A percentile compares a stretch with the other conserved stretches of the same genome.
Conservation (phyloP, 257 asterid species). For the Striga asiatica region DNA sequence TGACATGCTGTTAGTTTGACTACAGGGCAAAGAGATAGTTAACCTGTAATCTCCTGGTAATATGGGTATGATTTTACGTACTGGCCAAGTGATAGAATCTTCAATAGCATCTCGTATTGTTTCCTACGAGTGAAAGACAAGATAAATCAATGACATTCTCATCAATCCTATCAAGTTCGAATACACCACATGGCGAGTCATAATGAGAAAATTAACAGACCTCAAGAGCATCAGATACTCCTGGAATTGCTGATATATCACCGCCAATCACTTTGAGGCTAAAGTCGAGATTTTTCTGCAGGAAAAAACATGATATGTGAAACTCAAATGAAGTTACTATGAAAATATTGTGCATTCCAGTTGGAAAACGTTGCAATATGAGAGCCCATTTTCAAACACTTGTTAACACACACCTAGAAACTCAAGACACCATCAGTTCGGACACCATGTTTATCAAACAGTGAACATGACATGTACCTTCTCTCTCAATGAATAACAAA, state of each 20-base stretch:
- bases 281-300: slow-evolving; percentile 79
- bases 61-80: slow-evolving; percentile 78
- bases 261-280: slow-evolving; percentile 84
- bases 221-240: slow-evolving; percentile 90
- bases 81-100: slow-evolving; percentile 96
- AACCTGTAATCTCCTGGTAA: slow-evolving; percentile 85
- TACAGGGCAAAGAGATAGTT: too few species aligned
- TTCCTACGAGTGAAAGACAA: slow-evolving; percentile 28
- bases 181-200: too few species aligned
- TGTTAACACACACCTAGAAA: too few species aligned
- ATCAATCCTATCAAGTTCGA: too few species aligned
- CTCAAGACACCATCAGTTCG: too few species aligned
- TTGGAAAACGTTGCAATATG: too few species aligned
- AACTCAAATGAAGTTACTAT: neutral
- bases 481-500: slow-evolving; percentile 71
- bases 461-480: slow-evolving; percentile 28
- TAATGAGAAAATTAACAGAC: slow-evolving; percentile 23
- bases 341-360: too few species aligned
- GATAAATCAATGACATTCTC: too few species aligned
- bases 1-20: too few species aligned
- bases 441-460: neutral
- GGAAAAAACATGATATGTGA: neutral
- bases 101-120: slow-evolving; percentile 86
- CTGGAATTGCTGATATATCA: slow-evolving; percentile 76
- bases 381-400: too few species aligned